Conservation (phyloP, 495 filamentous ascomycete species). For the Hapsidospora chrysogenum region DNA sequence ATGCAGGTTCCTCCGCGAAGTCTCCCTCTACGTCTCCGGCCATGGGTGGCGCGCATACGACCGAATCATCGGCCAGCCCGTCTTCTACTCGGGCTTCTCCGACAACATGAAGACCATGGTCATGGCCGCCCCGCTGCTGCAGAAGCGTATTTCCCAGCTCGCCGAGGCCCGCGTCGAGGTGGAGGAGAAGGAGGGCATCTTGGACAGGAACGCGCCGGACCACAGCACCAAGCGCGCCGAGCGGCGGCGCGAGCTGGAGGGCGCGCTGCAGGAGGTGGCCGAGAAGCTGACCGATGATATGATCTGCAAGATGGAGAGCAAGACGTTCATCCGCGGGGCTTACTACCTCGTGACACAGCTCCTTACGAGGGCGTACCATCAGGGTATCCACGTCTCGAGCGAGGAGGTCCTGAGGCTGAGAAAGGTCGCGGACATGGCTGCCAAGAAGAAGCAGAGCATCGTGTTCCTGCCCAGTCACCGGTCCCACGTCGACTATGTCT, state of each 20-base stretch:
- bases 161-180: conserved; percentile 54
- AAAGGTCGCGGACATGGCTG: conserved; percentile 64
- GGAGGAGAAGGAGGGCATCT: conserved; percentile 59
- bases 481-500: conserved; percentile 91
- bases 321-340: conserved; percentile 74
- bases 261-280: conserved; percentile 50
- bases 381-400: conserved; percentile 93
- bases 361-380: conserved; percentile 82
- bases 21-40: conserved; percentile 77
- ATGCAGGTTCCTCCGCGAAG: conserved; percentile 77
- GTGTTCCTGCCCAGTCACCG: conserved; percentile 91
- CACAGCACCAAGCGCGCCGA: conserved; percentile 41
- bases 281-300: conserved; percentile 78
- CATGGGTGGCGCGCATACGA: conserved; percentile 92
- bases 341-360: conserved; percentile 84
- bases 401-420: conserved; percentile 77
- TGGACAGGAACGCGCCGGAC: conserved; percentile 37
- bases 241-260: conserved; percentile 38
- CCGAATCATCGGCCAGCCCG: conserved; percentile 71
- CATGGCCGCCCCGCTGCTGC: conserved; percentile 56
- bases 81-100: conserved; percentile 83
- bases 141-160: conserved; percentile 55
- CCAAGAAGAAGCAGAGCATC: conserved; percentile 79
- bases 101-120: conserved; percentile 74
- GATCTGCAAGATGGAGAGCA: conserved; percentile 99